Percentiles rank a stretch among this genome's conserved stretches.
phyloP scores from a whole-genome alignment of 2,329 filamentous ascomycete genomes.

The Fusarium sp. region DNA sequence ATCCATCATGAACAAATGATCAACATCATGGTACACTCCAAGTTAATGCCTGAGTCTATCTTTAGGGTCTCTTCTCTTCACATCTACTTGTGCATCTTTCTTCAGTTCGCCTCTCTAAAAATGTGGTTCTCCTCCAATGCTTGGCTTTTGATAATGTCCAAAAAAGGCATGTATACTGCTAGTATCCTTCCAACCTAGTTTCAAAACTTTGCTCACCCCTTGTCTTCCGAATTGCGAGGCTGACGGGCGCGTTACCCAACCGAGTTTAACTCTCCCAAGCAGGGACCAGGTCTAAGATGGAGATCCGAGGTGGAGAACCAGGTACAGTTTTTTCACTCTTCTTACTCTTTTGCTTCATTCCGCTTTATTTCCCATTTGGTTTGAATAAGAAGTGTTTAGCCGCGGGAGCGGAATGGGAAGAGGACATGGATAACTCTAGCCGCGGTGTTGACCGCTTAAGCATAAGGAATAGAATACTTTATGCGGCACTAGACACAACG shows the following conservation, averaged over 20 bases:
- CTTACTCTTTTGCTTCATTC: background rate
- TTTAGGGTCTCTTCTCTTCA: background rate
- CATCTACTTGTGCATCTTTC: background rate
- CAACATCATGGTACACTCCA: too few relatives aligned
- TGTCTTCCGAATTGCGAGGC: slow-evolving; percentile 33
- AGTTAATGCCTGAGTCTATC: too few relatives aligned
- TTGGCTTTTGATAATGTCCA: slow-evolving; percentile 11
- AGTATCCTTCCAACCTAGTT: slow-evolving; percentile 23
- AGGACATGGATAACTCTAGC: background rate
- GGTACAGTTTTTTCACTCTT: slow-evolving; percentile 1
- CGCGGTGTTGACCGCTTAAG: background rate
- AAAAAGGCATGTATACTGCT: slow-evolving; percentile 29
- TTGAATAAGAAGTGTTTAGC: slow-evolving; percentile 2
- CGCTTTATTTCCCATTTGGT: background rate
- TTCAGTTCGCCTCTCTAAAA: slow-evolving; percentile 17
- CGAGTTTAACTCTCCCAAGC: slow-evolving; percentile 5
- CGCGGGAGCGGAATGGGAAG: slow-evolving; percentile 1
- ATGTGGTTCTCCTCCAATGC: slow-evolving; percentile 21
- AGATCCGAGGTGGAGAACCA: slow-evolving; percentile 27
- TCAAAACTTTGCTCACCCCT: slow-evolving; percentile 3
- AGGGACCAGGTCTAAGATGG: slow-evolving; percentile 22
- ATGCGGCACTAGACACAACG: background rate
- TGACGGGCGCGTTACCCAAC: slow-evolving; percentile 34
- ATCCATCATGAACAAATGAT: too few relatives aligned
- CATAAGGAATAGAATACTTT: background rate